Conservation (phyloP, 768 basidiomycete species). For the Lactifluus volemus region DNA sequence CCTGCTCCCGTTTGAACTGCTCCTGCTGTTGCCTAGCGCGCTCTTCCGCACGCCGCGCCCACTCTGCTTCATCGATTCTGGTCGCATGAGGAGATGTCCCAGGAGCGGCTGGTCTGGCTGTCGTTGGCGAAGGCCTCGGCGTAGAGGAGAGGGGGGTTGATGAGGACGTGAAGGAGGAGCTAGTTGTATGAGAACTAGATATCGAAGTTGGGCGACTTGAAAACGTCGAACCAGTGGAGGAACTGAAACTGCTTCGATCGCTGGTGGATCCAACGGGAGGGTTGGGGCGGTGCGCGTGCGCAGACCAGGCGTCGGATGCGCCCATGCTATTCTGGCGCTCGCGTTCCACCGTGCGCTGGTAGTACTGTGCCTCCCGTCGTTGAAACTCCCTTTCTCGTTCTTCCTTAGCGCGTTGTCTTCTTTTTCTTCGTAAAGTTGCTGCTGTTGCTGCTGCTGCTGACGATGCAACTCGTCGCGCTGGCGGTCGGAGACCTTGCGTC, state of each 20-base stretch:
- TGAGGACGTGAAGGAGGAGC: slow-evolving; percentile 3
- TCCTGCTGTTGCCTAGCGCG: slow-evolving; percentile 58
- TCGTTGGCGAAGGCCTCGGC: slow-evolving; percentile 7
- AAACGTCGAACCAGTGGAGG: slow-evolving; percentile 16
- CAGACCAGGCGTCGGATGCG: slow-evolving; percentile 12
- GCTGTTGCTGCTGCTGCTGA: slow-evolving; percentile 24
- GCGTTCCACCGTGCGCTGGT: slow-evolving; percentile 16
- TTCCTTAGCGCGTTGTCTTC: slow-evolving; percentile 27
- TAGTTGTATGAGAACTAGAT: slow-evolving; percentile 12
- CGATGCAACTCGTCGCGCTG: slow-evolving; percentile 15
- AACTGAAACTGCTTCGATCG: slow-evolving; percentile 20
- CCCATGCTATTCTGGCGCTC: slow-evolving; percentile 26
- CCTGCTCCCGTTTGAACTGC: slow-evolving; percentile 60
- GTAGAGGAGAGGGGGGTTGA: slow-evolving; percentile 10
- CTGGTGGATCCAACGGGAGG: slow-evolving; percentile 14
- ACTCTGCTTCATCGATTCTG: slow-evolving; percentile 39
- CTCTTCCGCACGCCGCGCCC: slow-evolving; percentile 56
- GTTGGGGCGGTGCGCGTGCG: slow-evolving; percentile 25
- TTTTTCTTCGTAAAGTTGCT: too few relatives aligned
- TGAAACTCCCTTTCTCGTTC: slow-evolving; percentile 22
- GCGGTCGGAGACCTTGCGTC: slow-evolving; percentile 25
- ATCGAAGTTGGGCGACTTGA: slow-evolving; percentile 18
- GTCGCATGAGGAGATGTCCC: slow-evolving; percentile 20
- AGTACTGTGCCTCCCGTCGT: slow-evolving; percentile 17
- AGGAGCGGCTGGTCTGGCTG: slow-evolving; percentile 9